A percentile compares a stretch with the other conserved stretches of the same genome.
Conservation (phyloP, 2,329 filamentous ascomycete species). For the Cryphonectria nitschkei region DNA sequence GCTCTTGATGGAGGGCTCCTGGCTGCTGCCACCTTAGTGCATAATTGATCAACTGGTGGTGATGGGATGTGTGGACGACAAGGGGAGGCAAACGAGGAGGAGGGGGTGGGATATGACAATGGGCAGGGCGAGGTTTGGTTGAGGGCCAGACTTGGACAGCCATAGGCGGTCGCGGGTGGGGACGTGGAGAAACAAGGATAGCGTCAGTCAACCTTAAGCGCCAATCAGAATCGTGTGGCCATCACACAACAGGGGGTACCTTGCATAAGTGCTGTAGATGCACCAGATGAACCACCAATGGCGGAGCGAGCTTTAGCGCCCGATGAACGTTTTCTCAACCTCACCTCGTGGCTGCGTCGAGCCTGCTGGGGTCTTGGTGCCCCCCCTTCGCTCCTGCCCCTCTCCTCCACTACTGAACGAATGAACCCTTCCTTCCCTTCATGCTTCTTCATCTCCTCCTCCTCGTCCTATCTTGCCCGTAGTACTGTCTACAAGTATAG, state of each 20-base stretch:
- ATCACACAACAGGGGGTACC: conserved; percentile 18
- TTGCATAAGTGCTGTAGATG: conserved; percentile 10
- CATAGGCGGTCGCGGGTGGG: not conserved
- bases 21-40: not conserved
- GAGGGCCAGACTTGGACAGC: not conserved
- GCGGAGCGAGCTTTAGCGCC: not conserved
- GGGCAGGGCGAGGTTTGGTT: not conserved
- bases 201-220: not conserved
- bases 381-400: not conserved
- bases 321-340: conserved; percentile 4
- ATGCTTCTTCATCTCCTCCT: too few species aligned
- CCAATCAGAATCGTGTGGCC: conserved; percentile 10
- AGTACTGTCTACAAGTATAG: too few species aligned
- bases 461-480: too few species aligned
- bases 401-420: not conserved
- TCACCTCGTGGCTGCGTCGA: conserved; percentile 8
- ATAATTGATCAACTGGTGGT: not conserved
- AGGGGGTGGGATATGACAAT: not conserved
- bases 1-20: not conserved
- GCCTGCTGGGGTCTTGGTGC: not conserved
- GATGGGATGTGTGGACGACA: not conserved
- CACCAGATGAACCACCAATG: conserved; percentile 10
- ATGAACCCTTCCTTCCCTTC: too few species aligned
- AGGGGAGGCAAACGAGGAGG: not conserved
- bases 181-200: conserved; percentile 12